These are phyloP conservation scores for Alternaria viburni DNA, from an alignment of 2,329 filamentous ascomycete species.

Conservation along the genomic window DNA sequence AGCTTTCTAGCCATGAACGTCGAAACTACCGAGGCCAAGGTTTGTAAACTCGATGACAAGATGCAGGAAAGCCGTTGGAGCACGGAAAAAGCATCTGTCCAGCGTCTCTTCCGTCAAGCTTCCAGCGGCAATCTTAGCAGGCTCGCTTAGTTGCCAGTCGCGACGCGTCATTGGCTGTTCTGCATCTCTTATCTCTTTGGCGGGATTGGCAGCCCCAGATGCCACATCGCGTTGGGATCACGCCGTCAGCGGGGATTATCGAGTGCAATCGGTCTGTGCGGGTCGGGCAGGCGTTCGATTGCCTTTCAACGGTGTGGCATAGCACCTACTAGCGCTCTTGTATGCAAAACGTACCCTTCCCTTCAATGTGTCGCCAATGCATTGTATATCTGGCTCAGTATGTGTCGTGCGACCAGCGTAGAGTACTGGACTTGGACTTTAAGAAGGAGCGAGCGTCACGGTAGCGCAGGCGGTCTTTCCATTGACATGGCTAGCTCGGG, in stretches of 20 bases:
- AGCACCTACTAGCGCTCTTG: not conserved
- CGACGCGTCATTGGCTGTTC: constrained; percentile 6
- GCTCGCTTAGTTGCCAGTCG: constrained; percentile 1
- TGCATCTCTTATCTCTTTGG: constrained; percentile 25
- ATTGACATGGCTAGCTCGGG: not conserved
- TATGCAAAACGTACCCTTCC: not conserved
- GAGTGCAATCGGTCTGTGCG: not conserved
- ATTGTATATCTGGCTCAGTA: not conserved
- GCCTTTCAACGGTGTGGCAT: not conserved
- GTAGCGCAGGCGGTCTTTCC: not conserved
- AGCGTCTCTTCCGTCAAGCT: constrained; percentile 19
- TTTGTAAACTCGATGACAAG: not conserved
- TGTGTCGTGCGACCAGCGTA: no score
- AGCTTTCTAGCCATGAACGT: not conserved
- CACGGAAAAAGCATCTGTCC: constrained; percentile 16
- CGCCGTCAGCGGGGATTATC: not conserved
- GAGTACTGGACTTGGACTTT: not conserved
- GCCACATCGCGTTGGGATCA: not conserved
- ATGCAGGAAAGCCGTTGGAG: constrained; percentile 10
- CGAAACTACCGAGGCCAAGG: not conserved
- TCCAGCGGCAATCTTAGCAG: constrained; percentile 8
- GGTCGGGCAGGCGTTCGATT: not conserved
- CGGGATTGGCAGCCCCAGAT: constrained; percentile 4
- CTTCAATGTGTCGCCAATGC: not conserved
- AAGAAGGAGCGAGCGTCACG: not conserved